Base-by-base conservation (phyloP, 106 monocot genomes). In the Xerophyta viscosa region DNA sequence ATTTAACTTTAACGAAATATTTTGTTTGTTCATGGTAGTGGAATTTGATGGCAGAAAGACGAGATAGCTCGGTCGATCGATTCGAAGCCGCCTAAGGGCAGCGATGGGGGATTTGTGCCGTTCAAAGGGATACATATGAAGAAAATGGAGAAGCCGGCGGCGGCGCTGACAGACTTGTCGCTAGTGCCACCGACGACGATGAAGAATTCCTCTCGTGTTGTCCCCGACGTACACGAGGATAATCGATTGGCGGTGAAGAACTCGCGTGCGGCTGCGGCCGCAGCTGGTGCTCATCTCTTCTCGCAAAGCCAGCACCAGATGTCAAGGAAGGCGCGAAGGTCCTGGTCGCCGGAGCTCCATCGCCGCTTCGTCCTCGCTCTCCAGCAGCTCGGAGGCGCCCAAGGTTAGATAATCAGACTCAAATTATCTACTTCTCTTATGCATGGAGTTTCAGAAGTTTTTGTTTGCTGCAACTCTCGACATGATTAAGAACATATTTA, bases 331-430 rank as follows among this genome's bases (percentile, higher is more conserved):
- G 78, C 76, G 6, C 57, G 96, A 56, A 68, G 96, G n/a, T 82
- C 84, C 74, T 98, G 96, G 96, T 98, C 96, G 14, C 78, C 76
- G 52, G 96, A 89, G 70, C 82, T 98, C n/a, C 96, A 98, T 54
- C 81, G 86, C 4, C 77, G 74, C 20, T 98, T 98, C 54, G 65
- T 89, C 39, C 46, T 54, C 15, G 79, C 85, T 4, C 79, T 98
- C 0, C 72, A 89, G 39, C 76, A 86, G 47, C 89, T 98, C 17
- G 96, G 96, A 2, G 96, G 96, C 15, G 59, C 85, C 1, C 89
- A 89, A 79, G 86, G 96, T 89, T 22, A 43, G 43, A 66, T n/a
- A n/a, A n/a, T n/a, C n/a, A n/a, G n/a, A n/a, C n/a, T n/a, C n/a
- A n/a, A n/a, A n/a, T n/a, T n/a, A n/a, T n/a, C n/a, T n/a, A n/a